Conservation (phyloP, 169 alveolate genomes). For the Plasmodium coatneyi region DNA sequence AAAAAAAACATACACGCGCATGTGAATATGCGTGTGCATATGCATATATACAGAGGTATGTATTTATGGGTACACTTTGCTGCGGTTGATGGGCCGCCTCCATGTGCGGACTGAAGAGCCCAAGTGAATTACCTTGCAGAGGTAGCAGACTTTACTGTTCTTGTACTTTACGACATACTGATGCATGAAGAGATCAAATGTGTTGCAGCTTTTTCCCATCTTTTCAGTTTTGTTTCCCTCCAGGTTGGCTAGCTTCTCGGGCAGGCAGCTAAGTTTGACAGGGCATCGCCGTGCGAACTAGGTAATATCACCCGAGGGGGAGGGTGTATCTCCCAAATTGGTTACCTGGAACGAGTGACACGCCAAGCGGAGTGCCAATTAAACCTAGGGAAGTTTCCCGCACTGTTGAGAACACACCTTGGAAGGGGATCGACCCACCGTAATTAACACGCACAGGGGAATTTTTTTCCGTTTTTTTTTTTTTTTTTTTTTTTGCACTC, state of each 20-base stretch:
- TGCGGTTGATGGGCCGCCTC: not conserved
- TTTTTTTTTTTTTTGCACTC: not conserved
- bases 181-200: slow-evolving; percentile 45
- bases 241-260: not conserved
- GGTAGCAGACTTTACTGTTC: slow-evolving; percentile 35
- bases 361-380: not conserved
- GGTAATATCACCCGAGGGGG: not conserved
- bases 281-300: not conserved
- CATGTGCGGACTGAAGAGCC: not conserved
- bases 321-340: not conserved
- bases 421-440: not conserved
- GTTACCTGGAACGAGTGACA: not conserved
- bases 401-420: not conserved
- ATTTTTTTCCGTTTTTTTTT: not conserved
- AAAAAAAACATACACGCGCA: not conserved
- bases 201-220: slow-evolving; percentile 9
- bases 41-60: too few species aligned
- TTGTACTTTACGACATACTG: slow-evolving; percentile 55
- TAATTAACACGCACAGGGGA: not conserved
- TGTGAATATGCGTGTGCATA: not conserved
- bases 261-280: too few species aligned
- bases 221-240: not conserved
- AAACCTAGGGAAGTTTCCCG: not conserved
- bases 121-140: slow-evolving; percentile 33
- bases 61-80: not conserved